Conservation (phyloP, 306 rosid genomes). For the Begonia masoniana region DNA sequence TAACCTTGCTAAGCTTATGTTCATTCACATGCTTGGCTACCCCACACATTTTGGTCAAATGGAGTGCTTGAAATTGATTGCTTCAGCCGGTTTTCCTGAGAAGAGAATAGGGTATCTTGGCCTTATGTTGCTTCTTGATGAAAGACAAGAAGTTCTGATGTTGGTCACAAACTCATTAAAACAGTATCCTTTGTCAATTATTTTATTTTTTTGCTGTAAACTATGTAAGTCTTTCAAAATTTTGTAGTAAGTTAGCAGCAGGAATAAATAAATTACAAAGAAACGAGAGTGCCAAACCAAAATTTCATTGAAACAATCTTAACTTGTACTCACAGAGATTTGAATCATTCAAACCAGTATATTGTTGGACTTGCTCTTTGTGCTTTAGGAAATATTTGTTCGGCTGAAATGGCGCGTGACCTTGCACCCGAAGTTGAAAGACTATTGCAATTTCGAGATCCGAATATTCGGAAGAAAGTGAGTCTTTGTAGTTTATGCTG, state of each 20-base stretch:
- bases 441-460: slow-evolving; percentile 84
- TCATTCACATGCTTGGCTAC: slow-evolving; percentile 98
- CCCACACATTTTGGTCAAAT: slow-evolving; percentile 99
- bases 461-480: slow-evolving; percentile 91
- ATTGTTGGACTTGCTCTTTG: slow-evolving; percentile 99
- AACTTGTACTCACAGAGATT: slow-evolving; percentile 66
- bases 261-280: neutral
- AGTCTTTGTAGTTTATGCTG: slow-evolving; percentile 8
- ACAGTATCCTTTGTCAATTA: slow-evolving; percentile 72
- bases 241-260: neutral
- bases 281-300: slow-evolving; percentile 10
- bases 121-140: slow-evolving; percentile 99
- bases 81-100: slow-evolving; percentile 94
- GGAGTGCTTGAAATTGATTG: slow-evolving; percentile 96
- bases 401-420: slow-evolving; percentile 99
- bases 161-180: slow-evolving; percentile 93
- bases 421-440: slow-evolving; percentile 97
- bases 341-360: slow-evolving; percentile 89
- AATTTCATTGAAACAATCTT: slow-evolving; percentile 28
- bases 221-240: neutral
- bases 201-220: neutral
- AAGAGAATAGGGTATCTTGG: slow-evolving; percentile 98
- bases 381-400: slow-evolving; percentile 97
- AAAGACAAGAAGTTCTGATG: slow-evolving; percentile 99
- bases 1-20: slow-evolving; percentile 96